Percentiles rank a stretch among this genome's conserved stretches.
phyloP scores from a whole-genome alignment of 805 yeast species.

The Suhomyces faveliae region DNA sequence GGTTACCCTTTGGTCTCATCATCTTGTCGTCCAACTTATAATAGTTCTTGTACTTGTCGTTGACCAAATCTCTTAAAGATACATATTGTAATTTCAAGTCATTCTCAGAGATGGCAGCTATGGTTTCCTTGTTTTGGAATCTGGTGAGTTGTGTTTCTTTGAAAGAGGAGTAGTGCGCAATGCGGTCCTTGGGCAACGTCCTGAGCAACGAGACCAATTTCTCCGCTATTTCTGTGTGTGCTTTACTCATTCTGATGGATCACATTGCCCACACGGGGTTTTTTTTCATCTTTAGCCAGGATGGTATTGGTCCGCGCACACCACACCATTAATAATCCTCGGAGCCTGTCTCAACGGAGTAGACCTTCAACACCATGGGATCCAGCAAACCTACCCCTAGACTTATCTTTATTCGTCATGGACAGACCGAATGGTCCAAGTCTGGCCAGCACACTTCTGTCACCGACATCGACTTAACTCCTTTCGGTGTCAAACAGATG shows the following conservation, averaged over 20 bases:
- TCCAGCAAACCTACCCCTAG: conserved; percentile 49
- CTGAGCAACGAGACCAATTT: conserved; percentile 58
- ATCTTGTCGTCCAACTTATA: conserved; percentile 67
- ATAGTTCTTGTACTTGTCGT: conserved; percentile 60
- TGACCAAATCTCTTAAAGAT: conserved; percentile 55
- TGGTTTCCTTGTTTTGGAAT: conserved; percentile 33
- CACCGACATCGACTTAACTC: conserved; percentile 80
- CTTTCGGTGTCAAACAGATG: conserved; percentile 76
- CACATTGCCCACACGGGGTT: neutral
- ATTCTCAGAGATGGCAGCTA: conserved; percentile 44
- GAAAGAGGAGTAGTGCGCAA: conserved; percentile 68
- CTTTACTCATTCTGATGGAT: conserved; percentile 23
- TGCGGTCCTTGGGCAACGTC: conserved; percentile 65
- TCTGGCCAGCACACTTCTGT: conserved; percentile 87
- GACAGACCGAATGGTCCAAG: conserved; percentile 95
- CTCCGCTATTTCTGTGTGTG: conserved; percentile 50
- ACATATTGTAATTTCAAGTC: conserved; percentile 57
- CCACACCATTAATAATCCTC: too few species aligned
- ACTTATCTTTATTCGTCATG: conserved; percentile 73
- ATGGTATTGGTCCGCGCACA: neutral
- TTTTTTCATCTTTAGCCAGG: neutral
- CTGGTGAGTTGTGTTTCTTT: conserved; percentile 58
- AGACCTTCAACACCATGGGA: neutral
- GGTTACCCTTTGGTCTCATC: conserved; percentile 80
- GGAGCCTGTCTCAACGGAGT: too few species aligned